Base-by-base conservation (phyloP, 2,329 filamentous ascomycete species). In the Cephalotrichum gorgonifer region DNA sequence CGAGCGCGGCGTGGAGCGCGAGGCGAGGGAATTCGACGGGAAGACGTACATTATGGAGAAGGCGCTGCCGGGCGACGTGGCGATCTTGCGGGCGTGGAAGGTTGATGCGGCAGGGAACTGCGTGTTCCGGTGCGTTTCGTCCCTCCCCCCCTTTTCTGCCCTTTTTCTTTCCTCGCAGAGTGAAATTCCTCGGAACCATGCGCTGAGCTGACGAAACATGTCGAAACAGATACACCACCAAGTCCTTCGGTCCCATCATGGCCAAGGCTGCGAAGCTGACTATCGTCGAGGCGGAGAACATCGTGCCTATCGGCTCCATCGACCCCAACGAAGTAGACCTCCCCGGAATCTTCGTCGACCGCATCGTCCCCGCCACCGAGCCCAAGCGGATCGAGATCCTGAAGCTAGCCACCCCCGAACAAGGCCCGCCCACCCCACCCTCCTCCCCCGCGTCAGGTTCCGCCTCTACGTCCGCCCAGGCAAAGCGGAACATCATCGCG, bases 201-300 rank as follows among this genome's bases (percentile, higher is more conserved):
- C 22, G n/a, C 5, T 39, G 23, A 20, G 44, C 58, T 52, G 76
- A 74, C 54, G 6, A 20, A 26, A 20, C 45, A 58, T 52, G 76
- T 74, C 54, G 6, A 20, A 12, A 17, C 30, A 46, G 44, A 9
- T 83, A 86, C 64, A 85, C 85, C 0, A 88, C 85, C 28, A 86
- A 86, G 62, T 81, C 83, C 0, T 89, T 88, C 54, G 84, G 81
- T 1, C 76, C 79, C 6, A 75, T 87, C 53, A 88, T 89, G 85
- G 88, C 85, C 52, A 90, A 91, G 66, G 87, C 87, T 0, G 88
- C 86, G 1, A 78, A 76, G 44, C 60, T 86, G 35, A 84, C 86
- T 25, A 90, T 94, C 38, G 86, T 93, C 33, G 88, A 94, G 62
- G 88, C 88, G 1, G 88, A 94, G 59, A 76, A 91, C 54, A 88